These are phyloP conservation scores for Lipomyces starkeyi DNA, from an alignment of 805 yeast genomes.

Conservation along the genomic window DNA sequence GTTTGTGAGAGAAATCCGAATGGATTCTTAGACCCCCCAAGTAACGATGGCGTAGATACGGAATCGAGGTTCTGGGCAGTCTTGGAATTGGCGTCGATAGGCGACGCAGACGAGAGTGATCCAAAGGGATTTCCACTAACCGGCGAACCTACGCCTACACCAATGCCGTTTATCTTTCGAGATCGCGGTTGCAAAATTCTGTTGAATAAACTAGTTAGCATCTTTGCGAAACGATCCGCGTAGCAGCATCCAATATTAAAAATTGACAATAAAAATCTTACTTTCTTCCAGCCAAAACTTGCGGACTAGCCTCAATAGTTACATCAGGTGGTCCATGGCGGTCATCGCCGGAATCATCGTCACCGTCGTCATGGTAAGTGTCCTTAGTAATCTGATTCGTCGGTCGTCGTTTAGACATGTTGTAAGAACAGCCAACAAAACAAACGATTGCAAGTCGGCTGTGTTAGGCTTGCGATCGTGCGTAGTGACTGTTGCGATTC, in stretches of 20 bases:
- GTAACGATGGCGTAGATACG: neutral
- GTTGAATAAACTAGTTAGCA: neutral
- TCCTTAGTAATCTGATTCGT: conserved; percentile 28
- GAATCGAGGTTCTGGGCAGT: neutral
- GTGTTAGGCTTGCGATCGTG: neutral
- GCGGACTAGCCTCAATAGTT: conserved; percentile 21
- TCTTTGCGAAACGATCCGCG: neutral
- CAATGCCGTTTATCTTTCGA: neutral
- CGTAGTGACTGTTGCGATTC: neutral
- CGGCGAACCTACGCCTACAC: neutral
- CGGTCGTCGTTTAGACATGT: conserved; percentile 32
- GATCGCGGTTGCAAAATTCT: conserved; percentile 19
- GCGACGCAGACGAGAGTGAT: neutral
- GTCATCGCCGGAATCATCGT: conserved; percentile 27
- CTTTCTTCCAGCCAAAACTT: conserved; percentile 33
- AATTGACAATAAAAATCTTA: conserved; percentile 14
- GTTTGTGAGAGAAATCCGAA: neutral
- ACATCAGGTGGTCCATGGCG: conserved; percentile 37
- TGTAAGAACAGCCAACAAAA: neutral
- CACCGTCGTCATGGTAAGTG: conserved; percentile 9
- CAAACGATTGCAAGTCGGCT: neutral
- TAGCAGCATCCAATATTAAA: neutral
- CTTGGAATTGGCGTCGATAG: neutral
- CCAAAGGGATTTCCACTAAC: neutral
- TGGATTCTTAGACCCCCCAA: neutral